These are phyloP conservation scores for Mycothermus thermophilus DNA, from an alignment of 495 filamentous ascomycete species.

Conservation along the genomic window DNA sequence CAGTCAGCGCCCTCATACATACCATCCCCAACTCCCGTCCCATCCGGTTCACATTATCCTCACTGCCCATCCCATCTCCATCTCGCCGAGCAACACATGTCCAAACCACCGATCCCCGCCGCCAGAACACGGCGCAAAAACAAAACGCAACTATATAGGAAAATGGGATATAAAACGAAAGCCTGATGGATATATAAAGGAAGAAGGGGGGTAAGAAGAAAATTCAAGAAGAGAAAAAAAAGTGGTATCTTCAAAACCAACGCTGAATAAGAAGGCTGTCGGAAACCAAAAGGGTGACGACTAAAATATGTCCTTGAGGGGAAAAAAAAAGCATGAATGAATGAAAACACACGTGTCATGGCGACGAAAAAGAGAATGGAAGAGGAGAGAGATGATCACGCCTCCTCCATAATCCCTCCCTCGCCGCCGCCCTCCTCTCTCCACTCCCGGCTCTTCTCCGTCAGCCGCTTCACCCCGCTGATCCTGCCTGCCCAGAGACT, in stretches of 20 bases:
- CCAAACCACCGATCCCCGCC: too few species aligned
- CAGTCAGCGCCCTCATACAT: too few species aligned
- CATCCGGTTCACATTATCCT: too few species aligned
- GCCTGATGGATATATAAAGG: too few species aligned
- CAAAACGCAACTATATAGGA: too few species aligned
- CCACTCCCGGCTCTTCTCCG: slow-evolving; percentile 72
- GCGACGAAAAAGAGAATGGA: background rate
- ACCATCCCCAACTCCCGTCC: too few species aligned
- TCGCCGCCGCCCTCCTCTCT: slow-evolving; percentile 71
- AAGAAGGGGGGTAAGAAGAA: background rate
- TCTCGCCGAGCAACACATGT: too few species aligned
- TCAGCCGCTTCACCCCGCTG: slow-evolving; percentile 58
- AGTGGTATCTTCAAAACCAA: slow-evolving; percentile 18
- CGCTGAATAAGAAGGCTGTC: background rate
- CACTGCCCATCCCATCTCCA: too few species aligned
- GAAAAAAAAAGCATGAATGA: background rate
- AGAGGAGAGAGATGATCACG: slow-evolving; percentile 17
- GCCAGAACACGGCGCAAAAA: too few species aligned
- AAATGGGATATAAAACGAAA: too few species aligned
- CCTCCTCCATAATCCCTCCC: slow-evolving; percentile 63
- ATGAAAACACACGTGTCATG: background rate
- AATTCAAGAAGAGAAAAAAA: slow-evolving; percentile 11
- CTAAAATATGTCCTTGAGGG: too few species aligned
- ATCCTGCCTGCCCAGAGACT: slow-evolving; percentile 74
- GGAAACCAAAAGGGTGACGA: too few species aligned